Evolutionary conservation across 1,284 basidiomycete species (phyloP).

Genomic region (Farysia itapuensis): DNA sequence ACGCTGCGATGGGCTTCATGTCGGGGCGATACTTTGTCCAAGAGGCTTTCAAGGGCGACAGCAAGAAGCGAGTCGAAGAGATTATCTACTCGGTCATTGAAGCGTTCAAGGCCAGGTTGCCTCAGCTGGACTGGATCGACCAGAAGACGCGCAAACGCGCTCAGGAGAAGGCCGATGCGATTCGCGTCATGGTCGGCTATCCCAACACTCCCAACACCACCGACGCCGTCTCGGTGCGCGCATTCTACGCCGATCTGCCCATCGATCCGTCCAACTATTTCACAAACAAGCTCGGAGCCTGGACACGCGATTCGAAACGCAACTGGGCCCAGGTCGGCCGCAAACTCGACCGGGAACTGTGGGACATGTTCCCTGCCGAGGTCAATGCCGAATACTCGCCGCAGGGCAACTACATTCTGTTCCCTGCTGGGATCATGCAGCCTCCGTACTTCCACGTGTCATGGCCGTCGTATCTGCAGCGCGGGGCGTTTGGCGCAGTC

Average conservation of each 20-base stretch:
- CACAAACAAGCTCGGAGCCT: slow-evolving; percentile 73
- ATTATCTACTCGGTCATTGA: slow-evolving; percentile 85
- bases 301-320: slow-evolving; percentile 62
- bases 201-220: slow-evolving; percentile 81
- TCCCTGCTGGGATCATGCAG: slow-evolving; percentile 92
- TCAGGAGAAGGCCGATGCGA: slow-evolving; percentile 79
- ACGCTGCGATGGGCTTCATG: slow-evolving; percentile 64
- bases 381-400: slow-evolving; percentile 59
- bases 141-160: slow-evolving; percentile 77
- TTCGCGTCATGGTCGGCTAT: slow-evolving; percentile 83
- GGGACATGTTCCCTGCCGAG: slow-evolving; percentile 81
- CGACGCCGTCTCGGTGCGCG: slow-evolving; percentile 70
- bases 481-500: slow-evolving; percentile 65
- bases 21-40: slow-evolving; percentile 73
- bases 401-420: slow-evolving; percentile 73
- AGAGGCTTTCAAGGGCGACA: slow-evolving; percentile 79
- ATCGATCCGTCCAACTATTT: slow-evolving; percentile 76
- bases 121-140: slow-evolving; percentile 88
- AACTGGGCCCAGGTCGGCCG: slow-evolving; percentile 77
- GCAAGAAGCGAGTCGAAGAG: slow-evolving; percentile 76
- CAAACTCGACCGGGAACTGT: slow-evolving; percentile 72
- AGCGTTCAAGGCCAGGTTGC: slow-evolving; percentile 79
- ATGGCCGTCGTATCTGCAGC: slow-evolving; percentile 86
- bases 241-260: slow-evolving; percentile 74
- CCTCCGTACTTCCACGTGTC: slow-evolving; percentile 84